Conservation (phyloP, 139 green algal species). For the Chlorella sp. region DNA sequence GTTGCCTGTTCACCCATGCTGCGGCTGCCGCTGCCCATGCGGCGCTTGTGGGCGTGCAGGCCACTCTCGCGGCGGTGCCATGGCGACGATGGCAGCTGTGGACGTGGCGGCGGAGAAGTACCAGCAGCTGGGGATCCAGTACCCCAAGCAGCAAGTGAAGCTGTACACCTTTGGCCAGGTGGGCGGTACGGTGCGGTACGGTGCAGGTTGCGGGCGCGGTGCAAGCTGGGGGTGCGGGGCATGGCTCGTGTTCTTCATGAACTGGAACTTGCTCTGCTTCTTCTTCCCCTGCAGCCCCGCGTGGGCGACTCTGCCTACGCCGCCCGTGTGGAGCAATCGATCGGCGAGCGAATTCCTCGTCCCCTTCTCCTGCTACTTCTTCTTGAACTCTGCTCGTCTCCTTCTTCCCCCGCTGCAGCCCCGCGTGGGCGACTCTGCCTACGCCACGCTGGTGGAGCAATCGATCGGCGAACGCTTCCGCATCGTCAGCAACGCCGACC, state of each 20-base stretch:
- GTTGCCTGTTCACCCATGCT: not conserved
- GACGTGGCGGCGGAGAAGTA: not conserved
- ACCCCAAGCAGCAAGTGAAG: not conserved
- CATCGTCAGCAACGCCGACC: slow-evolving; percentile 1
- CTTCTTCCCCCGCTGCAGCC: not conserved
- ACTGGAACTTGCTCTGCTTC: too few species aligned
- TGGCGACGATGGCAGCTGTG: not conserved
- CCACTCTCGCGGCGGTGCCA: slow-evolving; percentile 3
- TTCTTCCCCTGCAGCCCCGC: too few species aligned
- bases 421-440: not conserved
- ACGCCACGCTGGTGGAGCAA: not conserved
- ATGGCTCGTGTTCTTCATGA: too few species aligned
- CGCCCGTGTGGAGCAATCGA: too few species aligned
- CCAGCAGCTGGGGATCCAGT: not conserved
- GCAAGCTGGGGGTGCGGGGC: too few species aligned
- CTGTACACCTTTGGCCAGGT: slow-evolving; percentile 9
- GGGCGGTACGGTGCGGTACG: not conserved
- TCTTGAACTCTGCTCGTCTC: too few species aligned
- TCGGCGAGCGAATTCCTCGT: too few species aligned
- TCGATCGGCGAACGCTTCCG: not conserved
- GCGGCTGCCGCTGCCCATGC: not conserved
- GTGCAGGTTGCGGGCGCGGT: not conserved
- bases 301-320: too few species aligned
- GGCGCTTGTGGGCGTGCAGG: not conserved
- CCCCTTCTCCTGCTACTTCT: too few species aligned